A percentile compares a stretch with the other conserved stretches of the same genome.
phyloP scores from a whole-genome alignment of 306 rosid species.

The Oxytropis ochrocephala region DNA sequence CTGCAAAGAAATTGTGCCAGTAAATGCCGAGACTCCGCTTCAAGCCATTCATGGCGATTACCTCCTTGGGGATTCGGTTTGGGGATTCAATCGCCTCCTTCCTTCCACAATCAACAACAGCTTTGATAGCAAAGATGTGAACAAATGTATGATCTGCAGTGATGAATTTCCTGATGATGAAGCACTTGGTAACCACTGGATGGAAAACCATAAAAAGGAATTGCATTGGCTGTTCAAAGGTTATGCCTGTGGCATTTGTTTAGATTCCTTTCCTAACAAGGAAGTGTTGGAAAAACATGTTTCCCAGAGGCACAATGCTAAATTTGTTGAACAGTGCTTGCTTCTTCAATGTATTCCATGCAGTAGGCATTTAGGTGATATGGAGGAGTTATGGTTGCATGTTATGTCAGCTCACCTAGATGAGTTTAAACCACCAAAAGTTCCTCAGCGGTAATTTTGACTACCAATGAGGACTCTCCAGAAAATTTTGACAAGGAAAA shows the following conservation, averaged over 20 bases:
- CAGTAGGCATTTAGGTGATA: conserved; percentile 67
- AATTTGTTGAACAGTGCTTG: conserved; percentile 73
- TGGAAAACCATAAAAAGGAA: conserved; percentile 78
- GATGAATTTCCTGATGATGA: conserved; percentile 52
- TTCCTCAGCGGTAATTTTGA: conserved; percentile 33
- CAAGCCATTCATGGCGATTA: conserved; percentile 37
- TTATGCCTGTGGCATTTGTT: conserved; percentile 80
- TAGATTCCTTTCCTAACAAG: conserved; percentile 70
- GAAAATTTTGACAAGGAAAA: conserved; percentile 34
- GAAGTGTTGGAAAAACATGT: conserved; percentile 70
- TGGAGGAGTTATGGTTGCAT: conserved; percentile 72
- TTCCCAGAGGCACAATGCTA: conserved; percentile 70
- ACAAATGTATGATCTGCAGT: conserved; percentile 63
- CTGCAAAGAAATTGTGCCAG: conserved; percentile 40
- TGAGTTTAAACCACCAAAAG: conserved; percentile 46
- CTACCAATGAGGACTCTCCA: conserved; percentile 40
- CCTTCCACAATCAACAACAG: conserved; percentile 28
- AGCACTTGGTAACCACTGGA: conserved; percentile 76
- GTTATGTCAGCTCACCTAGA: conserved; percentile 55
- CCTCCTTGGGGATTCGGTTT: conserved; percentile 32
- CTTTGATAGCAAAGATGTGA: conserved; percentile 23
- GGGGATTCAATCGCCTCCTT: conserved; percentile 48
- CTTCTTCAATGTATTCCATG: conserved; percentile 87
- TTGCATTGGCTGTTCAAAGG: conserved; percentile 82
- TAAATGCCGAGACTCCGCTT: conserved; percentile 43